Evolutionary conservation across 441 rosid genomes (phyloP), one percentile per base, ranked within the genome.

Genomic region (Populus hybrid): DNA sequence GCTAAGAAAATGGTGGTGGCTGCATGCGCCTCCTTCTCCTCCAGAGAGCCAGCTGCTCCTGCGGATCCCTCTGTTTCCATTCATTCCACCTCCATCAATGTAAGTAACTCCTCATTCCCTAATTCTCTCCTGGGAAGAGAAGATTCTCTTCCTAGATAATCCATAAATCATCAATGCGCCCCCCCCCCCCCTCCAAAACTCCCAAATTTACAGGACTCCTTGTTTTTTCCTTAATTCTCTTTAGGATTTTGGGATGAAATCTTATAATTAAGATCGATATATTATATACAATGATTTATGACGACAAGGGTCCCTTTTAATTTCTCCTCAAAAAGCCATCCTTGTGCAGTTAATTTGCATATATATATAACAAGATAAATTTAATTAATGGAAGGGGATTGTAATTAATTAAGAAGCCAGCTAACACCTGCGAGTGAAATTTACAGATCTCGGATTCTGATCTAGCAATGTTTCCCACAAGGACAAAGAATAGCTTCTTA

Each of bases 11-110:
- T 91, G 85, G 89, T 86, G 75, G 82, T 86, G 10, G 92, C 91
- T 75, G 98, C 92, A 23, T 93, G 93, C 35, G 90, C 88, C 72
- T 89, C 93, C 79, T 90, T 90, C 87, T 87, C 92, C 70, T 75
- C 75, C 10, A 72, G 53, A 67, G 30, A 73, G 63, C 83, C 77
- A 32, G 4, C 71, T 30, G 14, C 79, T 11, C 23, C 66, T 72
- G 70, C 86, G 32, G 88, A 75, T 86, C 88, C 87, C 81, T n/a
- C 78, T 72, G 71, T 6, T 57, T 28, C 36, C 78, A 0, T 61
- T 1, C 4, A 42, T 30, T 1, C 72, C 75, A 4, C 46, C 42
- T 69, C 76, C 20, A 2, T 38, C 78, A 72, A 36, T 76, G 95
- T 91, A 85, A 83, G 88, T 53, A 21, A 12, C 71, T 14, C 69